These are phyloP conservation scores for Xerocomellus dryophilus DNA, from an alignment of 768 basidiomycete species.

Conservation along the genomic window DNA sequence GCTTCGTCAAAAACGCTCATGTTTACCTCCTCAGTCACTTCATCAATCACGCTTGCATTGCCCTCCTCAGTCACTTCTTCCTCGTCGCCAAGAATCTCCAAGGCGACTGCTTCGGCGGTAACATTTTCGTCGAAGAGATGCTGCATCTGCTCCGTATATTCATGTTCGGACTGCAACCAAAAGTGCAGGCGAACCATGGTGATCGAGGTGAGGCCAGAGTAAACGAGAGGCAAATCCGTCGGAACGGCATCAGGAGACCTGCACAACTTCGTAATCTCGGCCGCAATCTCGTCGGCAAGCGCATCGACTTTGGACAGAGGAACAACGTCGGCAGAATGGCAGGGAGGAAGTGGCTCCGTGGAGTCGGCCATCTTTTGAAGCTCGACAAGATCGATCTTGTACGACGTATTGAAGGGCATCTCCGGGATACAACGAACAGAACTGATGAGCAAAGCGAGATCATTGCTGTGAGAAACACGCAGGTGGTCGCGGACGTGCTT, in stretches of 20 bases:
- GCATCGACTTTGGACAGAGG: slow-evolving; percentile 19
- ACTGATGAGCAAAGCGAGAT: slow-evolving; percentile 9
- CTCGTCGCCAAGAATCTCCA: slow-evolving; percentile 27
- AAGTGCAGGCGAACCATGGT: slow-evolving; percentile 31
- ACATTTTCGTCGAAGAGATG: slow-evolving; percentile 31
- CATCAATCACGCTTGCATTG: slow-evolving; percentile 17
- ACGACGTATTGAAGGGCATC: slow-evolving; percentile 16
- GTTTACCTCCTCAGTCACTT: slow-evolving; percentile 18
- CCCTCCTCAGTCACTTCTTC: slow-evolving; percentile 14
- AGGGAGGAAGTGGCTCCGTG: slow-evolving; percentile 2
- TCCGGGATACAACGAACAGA: slow-evolving; percentile 12
- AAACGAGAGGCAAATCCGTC: slow-evolving; percentile 31
- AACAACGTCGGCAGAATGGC: slow-evolving; percentile 5
- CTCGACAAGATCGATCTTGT: slow-evolving; percentile 14
- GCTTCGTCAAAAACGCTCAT: slow-evolving; percentile 16
- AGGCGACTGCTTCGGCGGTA: slow-evolving; percentile 28
- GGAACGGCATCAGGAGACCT: slow-evolving; percentile 26
- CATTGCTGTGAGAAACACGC: slow-evolving; percentile 2
- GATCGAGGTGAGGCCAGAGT: slow-evolving; percentile 31
- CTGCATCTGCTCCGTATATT: slow-evolving; percentile 27
- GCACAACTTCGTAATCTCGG: slow-evolving; percentile 30
- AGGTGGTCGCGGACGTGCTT: slow-evolving; percentile 14
- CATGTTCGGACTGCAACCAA: slow-evolving; percentile 35
- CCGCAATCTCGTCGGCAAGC: slow-evolving; percentile 34
- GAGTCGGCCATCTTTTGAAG: slow-evolving; percentile 14